Conservation (phyloP, 306 rosid species). For the Cucumis melo region DNA sequence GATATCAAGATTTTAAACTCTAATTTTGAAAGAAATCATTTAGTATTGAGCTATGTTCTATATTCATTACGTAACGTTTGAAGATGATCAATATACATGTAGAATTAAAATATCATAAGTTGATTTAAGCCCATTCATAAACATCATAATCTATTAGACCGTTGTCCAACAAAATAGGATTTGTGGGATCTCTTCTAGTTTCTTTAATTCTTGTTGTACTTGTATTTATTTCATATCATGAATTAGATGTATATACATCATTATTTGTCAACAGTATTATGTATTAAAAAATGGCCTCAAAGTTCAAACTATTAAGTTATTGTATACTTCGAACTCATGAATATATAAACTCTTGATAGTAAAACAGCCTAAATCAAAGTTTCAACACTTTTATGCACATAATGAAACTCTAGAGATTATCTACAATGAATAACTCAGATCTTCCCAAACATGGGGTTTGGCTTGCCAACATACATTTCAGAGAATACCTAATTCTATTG, state of each 20-base stretch:
- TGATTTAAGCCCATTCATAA: no score
- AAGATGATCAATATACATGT: no score
- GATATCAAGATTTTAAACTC: no score
- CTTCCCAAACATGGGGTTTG: slow-evolving; percentile 33
- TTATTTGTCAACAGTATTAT: neutral
- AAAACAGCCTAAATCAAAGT: neutral
- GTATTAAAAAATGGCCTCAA: neutral
- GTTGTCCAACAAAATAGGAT: no score
- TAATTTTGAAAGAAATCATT: no score
- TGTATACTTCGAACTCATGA: neutral
- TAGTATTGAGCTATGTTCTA: no score
- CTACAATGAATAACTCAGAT: neutral
- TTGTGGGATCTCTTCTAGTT: no score
- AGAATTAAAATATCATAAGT: no score
- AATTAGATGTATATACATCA: neutral
- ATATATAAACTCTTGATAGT: neutral
- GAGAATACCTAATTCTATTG: neutral
- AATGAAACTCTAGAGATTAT: neutral
- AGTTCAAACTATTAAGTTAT: neutral
- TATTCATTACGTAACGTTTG: no score
- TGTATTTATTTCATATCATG: no score
- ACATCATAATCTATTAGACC: no score
- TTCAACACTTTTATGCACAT: neutral
- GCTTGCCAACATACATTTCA: neutral
- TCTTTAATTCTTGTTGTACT: no score